phyloP scores from a whole-genome alignment of 1,284 basidiomycete species.

The Lignosus rhinocerotis region DNA sequence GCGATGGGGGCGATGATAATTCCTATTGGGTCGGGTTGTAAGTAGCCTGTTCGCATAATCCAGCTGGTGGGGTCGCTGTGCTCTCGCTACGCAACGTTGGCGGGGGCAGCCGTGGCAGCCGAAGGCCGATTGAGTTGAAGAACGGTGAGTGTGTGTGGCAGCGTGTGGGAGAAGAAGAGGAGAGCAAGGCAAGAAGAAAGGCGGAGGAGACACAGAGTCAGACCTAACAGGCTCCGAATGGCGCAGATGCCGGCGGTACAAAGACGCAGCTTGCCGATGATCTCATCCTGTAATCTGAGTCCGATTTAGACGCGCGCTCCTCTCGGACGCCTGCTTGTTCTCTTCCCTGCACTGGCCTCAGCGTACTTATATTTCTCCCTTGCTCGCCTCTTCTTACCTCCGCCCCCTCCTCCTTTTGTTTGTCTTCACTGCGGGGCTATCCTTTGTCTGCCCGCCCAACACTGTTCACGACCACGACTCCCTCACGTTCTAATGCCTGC shows the following conservation, averaged over 20 bases:
- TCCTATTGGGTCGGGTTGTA: no score
- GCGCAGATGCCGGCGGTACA: neutral
- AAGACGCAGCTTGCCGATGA: neutral
- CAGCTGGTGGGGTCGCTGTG: neutral
- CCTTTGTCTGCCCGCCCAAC: neutral
- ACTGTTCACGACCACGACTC: neutral
- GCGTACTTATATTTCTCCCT: neutral
- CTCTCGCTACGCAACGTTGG: neutral
- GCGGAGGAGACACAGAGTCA: no score
- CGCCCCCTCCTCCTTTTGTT: neutral
- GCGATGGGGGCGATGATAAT: neutral
- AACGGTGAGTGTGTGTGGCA: neutral
- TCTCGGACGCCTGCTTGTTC: neutral
- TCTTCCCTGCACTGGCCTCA: neutral
- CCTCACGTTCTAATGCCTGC: neutral
- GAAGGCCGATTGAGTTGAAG: neutral
- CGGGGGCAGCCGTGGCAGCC: neutral
- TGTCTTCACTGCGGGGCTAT: neutral
- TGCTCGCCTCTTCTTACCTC: neutral
- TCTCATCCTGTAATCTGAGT: neutral
- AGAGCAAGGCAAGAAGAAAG: neutral
- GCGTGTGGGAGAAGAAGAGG: neutral
- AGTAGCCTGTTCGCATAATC: neutral
- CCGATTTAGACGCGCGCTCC: neutral
- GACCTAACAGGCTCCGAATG: neutral